These are phyloP conservation scores for Oryza punctata DNA, from an alignment of 176 grass and related monocot genomes.

Conservation along the genomic window DNA sequence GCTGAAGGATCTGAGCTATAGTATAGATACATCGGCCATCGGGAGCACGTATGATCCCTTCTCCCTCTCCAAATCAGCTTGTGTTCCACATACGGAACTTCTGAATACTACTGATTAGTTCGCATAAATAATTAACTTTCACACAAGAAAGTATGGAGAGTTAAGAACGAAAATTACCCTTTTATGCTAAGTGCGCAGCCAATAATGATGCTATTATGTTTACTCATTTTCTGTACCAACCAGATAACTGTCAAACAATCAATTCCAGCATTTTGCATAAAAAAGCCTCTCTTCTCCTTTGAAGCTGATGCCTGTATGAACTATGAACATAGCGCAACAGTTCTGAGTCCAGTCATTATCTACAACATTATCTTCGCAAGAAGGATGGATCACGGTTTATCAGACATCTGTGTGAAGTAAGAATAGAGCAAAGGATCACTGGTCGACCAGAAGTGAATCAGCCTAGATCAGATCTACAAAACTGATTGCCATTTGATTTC, in stretches of 20 bases:
- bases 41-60: neutral
- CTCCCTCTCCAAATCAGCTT: neutral
- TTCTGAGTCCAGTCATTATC: neutral
- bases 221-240: neutral
- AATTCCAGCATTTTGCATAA: neutral
- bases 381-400: neutral
- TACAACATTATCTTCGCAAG: constrained; percentile 3
- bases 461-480: constrained; percentile 16
- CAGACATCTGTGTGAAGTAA: neutral
- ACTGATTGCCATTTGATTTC: neutral
- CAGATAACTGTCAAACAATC: neutral
- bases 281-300: neutral
- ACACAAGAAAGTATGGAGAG: neutral
- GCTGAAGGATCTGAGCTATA: too few relatives aligned
- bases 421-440: neutral
- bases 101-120: neutral
- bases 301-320: constrained; percentile 3
- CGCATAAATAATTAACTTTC: neutral
- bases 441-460: neutral
- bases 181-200: neutral
- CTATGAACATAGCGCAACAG: constrained; percentile 32
- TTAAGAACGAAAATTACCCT: neutral
- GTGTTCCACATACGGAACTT: neutral
- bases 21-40: too few relatives aligned
- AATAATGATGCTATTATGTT: neutral